A percentile compares a stretch with the other conserved stretches of the same genome.
Conservation (phyloP, 257 asterid genomes). For the Plantago ovata region DNA sequence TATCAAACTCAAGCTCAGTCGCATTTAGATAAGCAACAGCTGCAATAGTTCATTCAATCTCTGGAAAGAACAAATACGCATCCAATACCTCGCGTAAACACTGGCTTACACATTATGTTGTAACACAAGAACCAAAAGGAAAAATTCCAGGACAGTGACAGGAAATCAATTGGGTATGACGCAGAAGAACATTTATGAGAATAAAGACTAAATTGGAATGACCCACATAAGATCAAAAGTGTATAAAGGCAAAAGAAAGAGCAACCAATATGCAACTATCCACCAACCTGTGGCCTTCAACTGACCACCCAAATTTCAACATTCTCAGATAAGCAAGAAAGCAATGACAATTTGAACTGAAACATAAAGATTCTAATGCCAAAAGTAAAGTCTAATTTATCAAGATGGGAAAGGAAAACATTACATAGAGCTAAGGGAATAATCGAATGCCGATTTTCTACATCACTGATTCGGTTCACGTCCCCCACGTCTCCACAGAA, state of each 20-base stretch:
- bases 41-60: too few species aligned
- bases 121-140: too few species aligned
- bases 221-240: slow-evolving; percentile 33
- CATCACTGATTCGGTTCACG: slow-evolving; percentile 16
- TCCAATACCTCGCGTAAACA: too few species aligned
- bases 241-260: slow-evolving; percentile 10
- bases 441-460: slow-evolving; percentile 17
- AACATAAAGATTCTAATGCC: slow-evolving; percentile 1
- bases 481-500: slow-evolving; percentile 28
- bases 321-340: not conserved
- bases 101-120: too few species aligned
- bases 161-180: not conserved
- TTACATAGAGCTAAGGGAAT: slow-evolving; percentile 26
- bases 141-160: too few species aligned
- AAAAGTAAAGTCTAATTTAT: slow-evolving; percentile 16
- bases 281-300: slow-evolving; percentile 22
- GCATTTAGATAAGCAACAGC: too few species aligned
- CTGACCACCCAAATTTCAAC: slow-evolving; percentile 6
- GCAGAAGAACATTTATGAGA: slow-evolving; percentile 22
- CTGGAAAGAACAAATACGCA: too few species aligned
- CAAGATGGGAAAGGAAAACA: slow-evolving; percentile 22
- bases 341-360: not conserved
- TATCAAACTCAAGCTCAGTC: too few species aligned
- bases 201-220: slow-evolving; percentile 16
- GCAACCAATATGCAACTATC: slow-evolving; percentile 18